phyloP scores from a whole-genome alignment of 208 protist species.

The Acanthamoeba castellanii region DNA sequence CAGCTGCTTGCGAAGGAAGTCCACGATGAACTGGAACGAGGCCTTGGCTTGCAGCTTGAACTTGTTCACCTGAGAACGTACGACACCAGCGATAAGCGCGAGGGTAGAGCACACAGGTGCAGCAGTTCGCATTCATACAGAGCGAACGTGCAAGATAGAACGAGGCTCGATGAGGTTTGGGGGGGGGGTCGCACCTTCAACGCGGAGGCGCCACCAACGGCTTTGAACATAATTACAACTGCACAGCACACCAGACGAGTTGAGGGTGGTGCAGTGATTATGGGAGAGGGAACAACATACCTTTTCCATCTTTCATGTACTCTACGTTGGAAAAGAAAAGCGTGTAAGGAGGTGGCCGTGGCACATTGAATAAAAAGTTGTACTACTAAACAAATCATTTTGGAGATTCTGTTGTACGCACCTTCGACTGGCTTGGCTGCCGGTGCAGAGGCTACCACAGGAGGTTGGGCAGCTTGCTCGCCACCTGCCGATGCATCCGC shows the following conservation, averaged over 20 bases:
- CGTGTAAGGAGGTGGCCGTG: no score
- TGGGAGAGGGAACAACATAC: background rate
- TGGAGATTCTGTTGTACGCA: background rate
- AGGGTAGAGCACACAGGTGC: background rate
- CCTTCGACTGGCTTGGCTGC: background rate
- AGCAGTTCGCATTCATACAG: background rate
- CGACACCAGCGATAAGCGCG: background rate
- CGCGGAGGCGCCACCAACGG: conserved; percentile 35
- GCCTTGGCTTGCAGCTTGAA: conserved; percentile 66
- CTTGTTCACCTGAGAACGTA: background rate
- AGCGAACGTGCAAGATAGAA: no score
- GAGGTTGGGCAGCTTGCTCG: background rate
- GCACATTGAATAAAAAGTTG: background rate
- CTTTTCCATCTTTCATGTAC: conserved; percentile 72
- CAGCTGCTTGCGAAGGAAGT: conserved; percentile 70
- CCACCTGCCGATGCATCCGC: background rate
- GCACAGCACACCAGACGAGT: background rate
- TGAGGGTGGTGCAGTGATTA: background rate
- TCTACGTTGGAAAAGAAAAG: background rate
- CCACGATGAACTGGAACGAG: conserved; percentile 50
- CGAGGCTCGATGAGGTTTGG: no score
- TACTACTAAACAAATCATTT: background rate
- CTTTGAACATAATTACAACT: conserved; percentile 68
- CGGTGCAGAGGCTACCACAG: background rate
- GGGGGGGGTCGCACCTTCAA: background rate